Evolutionary conservation across 805 yeast species (phyloP).

Genomic region (Candida montana): DNA sequence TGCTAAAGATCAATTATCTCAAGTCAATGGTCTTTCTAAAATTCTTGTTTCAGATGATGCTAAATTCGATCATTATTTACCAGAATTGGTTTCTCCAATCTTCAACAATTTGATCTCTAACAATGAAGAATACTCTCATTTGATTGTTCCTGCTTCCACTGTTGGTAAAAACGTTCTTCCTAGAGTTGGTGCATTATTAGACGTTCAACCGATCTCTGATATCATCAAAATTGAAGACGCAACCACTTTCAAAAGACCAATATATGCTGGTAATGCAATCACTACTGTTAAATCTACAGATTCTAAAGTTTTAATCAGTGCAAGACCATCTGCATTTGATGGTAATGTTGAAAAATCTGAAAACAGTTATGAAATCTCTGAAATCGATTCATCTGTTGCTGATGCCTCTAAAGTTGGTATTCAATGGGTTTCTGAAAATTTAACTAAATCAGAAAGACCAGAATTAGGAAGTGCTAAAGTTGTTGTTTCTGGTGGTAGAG

Average conservation of each 20-base stretch:
- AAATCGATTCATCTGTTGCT: slow-evolving; percentile 36
- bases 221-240: slow-evolving; percentile 60
- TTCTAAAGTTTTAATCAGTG: slow-evolving; percentile 60
- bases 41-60: slow-evolving; percentile 51
- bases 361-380: slow-evolving; percentile 41
- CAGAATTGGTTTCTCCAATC: slow-evolving; percentile 79
- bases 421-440: slow-evolving; percentile 68
- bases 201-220: slow-evolving; percentile 85
- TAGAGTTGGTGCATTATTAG: slow-evolving; percentile 77
- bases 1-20: slow-evolving; percentile 44
- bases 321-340: slow-evolving; percentile 79
- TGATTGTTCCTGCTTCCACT: slow-evolving; percentile 77
- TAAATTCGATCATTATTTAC: slow-evolving; percentile 62
- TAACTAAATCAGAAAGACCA: slow-evolving; percentile 79
- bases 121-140: slow-evolving; percentile 47
- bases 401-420: slow-evolving; percentile 13
- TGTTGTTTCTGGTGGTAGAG: slow-evolving; percentile 93
- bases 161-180: slow-evolving; percentile 86
- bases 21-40: slow-evolving; percentile 38
- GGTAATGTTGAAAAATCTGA: slow-evolving; percentile 35
- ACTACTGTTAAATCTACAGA: slow-evolving; percentile 75
- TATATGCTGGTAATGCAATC: slow-evolving; percentile 92
- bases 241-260: slow-evolving; percentile 83
- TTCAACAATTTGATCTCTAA: slow-evolving; percentile 34
- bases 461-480: slow-evolving; percentile 78